A percentile compares a stretch with the other conserved stretches of the same genome.
These are phyloP conservation scores for Obelidium mucronatum DNA, from an alignment of 192 early-diverging fungal species.

Conservation along the genomic window DNA sequence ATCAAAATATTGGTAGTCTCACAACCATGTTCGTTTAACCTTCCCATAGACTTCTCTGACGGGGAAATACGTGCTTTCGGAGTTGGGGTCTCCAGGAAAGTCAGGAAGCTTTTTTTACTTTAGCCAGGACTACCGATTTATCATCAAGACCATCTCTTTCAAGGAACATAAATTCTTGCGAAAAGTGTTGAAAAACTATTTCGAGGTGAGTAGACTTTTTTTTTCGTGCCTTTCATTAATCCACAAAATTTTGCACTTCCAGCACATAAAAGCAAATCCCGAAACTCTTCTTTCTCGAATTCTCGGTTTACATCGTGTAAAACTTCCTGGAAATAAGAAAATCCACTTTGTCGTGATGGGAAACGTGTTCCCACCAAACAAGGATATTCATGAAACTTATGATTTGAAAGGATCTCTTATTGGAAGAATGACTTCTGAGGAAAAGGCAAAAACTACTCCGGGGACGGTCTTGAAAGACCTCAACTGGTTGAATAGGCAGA, in stretches of 20 bases:
- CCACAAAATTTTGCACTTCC: neutral
- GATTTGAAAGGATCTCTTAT: conserved; percentile 96
- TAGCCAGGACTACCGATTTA: conserved; percentile 96
- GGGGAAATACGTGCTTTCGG: conserved; percentile 95
- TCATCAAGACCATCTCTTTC: conserved; percentile 98
- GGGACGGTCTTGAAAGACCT: conserved; percentile 95
- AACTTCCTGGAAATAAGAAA: conserved; percentile 89
- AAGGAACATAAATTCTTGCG: conserved; percentile 95
- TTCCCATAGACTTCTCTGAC: conserved; percentile 79
- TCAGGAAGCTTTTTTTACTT: conserved; percentile 98
- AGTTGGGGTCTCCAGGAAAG: conserved; percentile 94
- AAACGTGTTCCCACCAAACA: conserved; percentile 96
- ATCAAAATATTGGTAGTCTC: neutral
- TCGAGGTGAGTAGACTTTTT: conserved; percentile 64
- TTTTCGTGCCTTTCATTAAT: conserved; percentile 15
- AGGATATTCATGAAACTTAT: conserved; percentile 95
- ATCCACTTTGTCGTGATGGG: conserved; percentile 99
- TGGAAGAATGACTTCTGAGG: conserved; percentile 81
- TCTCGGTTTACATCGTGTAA: conserved; percentile 96
- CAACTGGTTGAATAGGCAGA: conserved; percentile 87
- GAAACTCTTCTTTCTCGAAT: conserved; percentile 93
- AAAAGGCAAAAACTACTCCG: conserved; percentile 79
- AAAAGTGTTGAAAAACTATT: conserved; percentile 86
- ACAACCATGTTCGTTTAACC: neutral
- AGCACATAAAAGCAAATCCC: conserved; percentile 86